These are phyloP conservation scores for Leishmania arabica DNA, from an alignment of 208 protist species.

Conservation along the genomic window DNA sequence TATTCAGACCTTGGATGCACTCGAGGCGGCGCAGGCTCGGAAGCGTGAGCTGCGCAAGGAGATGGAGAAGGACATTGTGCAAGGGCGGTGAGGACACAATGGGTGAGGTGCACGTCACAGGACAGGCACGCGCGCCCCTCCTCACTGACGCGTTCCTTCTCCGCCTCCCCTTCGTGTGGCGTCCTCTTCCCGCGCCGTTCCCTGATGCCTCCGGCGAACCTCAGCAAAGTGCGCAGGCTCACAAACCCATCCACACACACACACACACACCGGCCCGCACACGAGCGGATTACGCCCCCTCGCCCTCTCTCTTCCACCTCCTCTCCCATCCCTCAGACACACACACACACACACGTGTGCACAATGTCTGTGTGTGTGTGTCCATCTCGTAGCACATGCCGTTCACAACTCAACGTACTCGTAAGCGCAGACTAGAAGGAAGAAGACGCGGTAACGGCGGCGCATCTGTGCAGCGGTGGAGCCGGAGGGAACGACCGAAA, in stretches of 20 bases:
- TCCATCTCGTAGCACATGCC: neutral
- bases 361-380: neutral
- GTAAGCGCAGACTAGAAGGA: neutral
- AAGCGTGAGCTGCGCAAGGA: conserved; percentile 47
- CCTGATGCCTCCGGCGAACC: neutral
- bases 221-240: neutral
- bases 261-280: neutral
- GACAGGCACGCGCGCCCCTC: neutral
- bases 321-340: neutral
- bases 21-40: conserved; percentile 68
- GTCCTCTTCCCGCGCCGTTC: neutral
- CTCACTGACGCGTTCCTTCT: neutral
- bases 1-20: conserved; percentile 74
- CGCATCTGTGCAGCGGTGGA: neutral
- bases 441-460: neutral
- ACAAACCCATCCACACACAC: neutral
- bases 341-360: neutral
- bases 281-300: neutral
- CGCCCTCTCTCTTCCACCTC: neutral
- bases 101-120: neutral
- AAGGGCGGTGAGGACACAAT: conserved; percentile 6
- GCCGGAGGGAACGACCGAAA: neutral
- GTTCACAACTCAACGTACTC: neutral
- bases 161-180: neutral
- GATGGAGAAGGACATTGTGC: conserved; percentile 81